Conservation (phyloP, 345 rosid genomes). For the Abelmoschus esculentus region DNA sequence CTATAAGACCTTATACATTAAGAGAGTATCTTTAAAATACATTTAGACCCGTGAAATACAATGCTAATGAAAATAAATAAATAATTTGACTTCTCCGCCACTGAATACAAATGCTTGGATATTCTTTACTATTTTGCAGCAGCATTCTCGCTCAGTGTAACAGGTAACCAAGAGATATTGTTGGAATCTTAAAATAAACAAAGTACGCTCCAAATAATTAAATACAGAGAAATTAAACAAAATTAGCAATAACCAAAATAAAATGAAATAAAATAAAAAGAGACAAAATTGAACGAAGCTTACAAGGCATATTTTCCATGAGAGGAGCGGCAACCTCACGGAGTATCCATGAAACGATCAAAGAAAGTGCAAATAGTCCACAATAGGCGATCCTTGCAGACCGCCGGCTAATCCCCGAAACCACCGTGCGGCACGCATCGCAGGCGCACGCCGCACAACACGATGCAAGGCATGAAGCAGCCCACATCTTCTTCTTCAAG, state of each 20-base stretch:
- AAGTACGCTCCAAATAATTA: background rate
- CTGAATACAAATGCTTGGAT: background rate
- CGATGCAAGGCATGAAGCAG: conserved; percentile 98
- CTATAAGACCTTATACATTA: background rate
- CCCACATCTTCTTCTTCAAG: conserved; percentile 58
- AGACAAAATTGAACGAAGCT: conserved; percentile 17
- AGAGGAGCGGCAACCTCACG: conserved; percentile 98
- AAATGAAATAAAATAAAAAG: background rate
- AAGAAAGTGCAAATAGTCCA: conserved; percentile 90
- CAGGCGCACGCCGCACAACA: conserved; percentile 99
- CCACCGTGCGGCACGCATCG: conserved; percentile 85
- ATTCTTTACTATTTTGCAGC: background rate
- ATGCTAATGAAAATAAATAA: background rate
- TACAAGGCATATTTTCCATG: conserved; percentile 97
- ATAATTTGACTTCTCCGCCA: background rate
- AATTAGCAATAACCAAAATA: background rate
- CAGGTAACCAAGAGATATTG: background rate
- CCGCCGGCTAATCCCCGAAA: conserved; percentile 81
- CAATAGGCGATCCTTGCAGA: conserved; percentile 98
- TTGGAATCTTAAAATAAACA: background rate
- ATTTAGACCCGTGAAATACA: background rate
- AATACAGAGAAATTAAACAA: background rate
- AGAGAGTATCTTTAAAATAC: background rate
- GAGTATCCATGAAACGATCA: conserved; percentile 90
- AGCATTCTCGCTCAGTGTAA: background rate